A percentile compares a stretch with the other conserved stretches of the same genome.
Conservation (phyloP, 345 rosid genomes). For the Eucalyptus albens region DNA sequence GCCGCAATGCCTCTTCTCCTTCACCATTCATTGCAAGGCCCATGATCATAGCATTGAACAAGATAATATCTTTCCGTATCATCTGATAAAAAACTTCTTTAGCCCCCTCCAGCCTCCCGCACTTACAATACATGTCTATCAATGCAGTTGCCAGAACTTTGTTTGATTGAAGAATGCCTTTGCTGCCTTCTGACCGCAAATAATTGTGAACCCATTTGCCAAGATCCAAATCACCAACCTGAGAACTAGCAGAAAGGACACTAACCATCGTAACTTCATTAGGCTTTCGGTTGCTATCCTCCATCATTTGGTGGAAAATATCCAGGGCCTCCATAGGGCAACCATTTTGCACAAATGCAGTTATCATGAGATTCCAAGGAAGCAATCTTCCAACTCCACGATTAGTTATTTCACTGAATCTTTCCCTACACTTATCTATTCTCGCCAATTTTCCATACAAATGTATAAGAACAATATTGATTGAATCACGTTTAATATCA, state of each 20-base stretch:
- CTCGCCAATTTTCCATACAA: slow-evolving; percentile 27
- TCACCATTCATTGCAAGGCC: slow-evolving; percentile 28
- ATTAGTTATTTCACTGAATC: slow-evolving; percentile 6
- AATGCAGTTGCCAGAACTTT: slow-evolving; percentile 21
- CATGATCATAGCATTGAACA: slow-evolving; percentile 36
- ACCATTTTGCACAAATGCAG: slow-evolving; percentile 22
- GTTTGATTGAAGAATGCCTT: slow-evolving; percentile 14
- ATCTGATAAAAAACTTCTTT: slow-evolving; percentile 10
- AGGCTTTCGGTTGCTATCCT: slow-evolving; percentile 1
- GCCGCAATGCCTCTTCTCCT: slow-evolving; percentile 15
- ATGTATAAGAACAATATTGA: slow-evolving; percentile 13
- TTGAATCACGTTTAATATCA: neutral
- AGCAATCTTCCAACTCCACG: slow-evolving; percentile 11
- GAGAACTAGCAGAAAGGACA: slow-evolving; percentile 27
- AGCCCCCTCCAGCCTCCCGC: slow-evolving; percentile 24
- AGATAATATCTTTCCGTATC: slow-evolving; percentile 19
- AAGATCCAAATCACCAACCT: slow-evolving; percentile 35
- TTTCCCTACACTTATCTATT: slow-evolving; percentile 13
- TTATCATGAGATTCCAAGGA: slow-evolving; percentile 35
- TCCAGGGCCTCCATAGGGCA: slow-evolving; percentile 15
- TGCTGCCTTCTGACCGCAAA: slow-evolving; percentile 8
- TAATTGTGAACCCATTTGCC: slow-evolving; percentile 18
- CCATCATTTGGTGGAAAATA: slow-evolving; percentile 17
- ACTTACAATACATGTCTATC: slow-evolving; percentile 35
- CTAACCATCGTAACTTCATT: slow-evolving; percentile 39